phyloP scores from a whole-genome alignment of 2,329 filamentous ascomycete genomes.

The Westerdykella ornata region DNA sequence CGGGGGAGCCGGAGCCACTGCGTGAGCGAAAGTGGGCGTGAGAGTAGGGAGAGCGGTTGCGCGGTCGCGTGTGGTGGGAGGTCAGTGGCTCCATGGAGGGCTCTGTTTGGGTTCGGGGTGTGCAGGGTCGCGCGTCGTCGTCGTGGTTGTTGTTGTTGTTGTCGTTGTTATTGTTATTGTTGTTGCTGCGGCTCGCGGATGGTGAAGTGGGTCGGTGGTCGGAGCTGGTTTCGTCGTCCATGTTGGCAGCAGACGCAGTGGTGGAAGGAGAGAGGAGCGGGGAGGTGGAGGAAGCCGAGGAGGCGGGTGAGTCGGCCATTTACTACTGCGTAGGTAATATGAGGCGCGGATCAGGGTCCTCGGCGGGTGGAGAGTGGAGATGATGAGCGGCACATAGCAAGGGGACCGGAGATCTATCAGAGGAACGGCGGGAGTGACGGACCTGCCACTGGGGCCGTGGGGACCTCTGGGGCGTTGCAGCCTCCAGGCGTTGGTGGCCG shows the following conservation, averaged over 20 bases:
- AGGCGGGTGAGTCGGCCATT: too few species aligned
- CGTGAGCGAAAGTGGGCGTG: conserved; percentile 43
- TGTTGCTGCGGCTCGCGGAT: too few species aligned
- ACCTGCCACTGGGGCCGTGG: neutral
- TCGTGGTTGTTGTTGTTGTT: conserved; percentile 6
- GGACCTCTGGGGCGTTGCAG: too few species aligned
- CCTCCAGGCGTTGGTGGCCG: too few species aligned
- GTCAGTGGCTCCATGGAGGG: conserved; percentile 20
- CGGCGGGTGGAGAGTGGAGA: neutral
- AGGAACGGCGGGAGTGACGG: neutral
- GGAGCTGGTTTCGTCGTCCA: too few species aligned
- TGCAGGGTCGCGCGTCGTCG: conserved; percentile 24
- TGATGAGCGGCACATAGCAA: neutral
- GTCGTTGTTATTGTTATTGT: conserved; percentile 2
- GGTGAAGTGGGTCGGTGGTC: too few species aligned
- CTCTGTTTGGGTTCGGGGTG: conserved; percentile 37
- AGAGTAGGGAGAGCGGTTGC: conserved; percentile 45
- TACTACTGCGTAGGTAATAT: too few species aligned
- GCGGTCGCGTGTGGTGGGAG: conserved; percentile 29
- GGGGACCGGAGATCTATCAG: neutral
- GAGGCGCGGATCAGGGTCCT: neutral
- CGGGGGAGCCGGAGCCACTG: conserved; percentile 37
- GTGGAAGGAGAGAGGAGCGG: neutral
- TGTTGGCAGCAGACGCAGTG: too few species aligned
- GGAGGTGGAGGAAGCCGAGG: neutral